A percentile compares a stretch with the other conserved stretches of the same genome.
Conservation (phyloP, 2,329 filamentous ascomycete species). For the Didymella keratinophila region DNA sequence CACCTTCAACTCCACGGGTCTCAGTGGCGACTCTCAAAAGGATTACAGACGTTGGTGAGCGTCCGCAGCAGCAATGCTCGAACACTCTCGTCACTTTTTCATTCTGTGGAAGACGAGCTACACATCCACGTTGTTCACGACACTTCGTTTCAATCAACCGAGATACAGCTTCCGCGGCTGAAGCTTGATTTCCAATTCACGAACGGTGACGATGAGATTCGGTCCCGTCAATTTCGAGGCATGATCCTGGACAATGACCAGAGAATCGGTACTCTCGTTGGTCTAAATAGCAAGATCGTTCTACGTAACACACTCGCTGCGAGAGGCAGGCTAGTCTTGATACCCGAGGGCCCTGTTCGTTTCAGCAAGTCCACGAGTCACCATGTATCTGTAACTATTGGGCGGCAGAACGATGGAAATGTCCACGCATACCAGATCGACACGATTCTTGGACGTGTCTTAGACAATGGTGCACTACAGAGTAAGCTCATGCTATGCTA, state of each 20-base stretch:
- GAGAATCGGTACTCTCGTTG: conserved; percentile 32
- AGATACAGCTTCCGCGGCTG: conserved; percentile 29
- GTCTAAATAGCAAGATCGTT: conserved; percentile 36
- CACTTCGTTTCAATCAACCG: neutral
- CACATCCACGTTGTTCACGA: conserved; percentile 33
- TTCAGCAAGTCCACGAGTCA: neutral
- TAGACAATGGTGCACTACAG: conserved; percentile 60
- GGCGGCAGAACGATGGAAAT: conserved; percentile 22
- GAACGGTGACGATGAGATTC: neutral
- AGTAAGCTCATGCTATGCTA: conserved; percentile 62
- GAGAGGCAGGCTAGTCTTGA: conserved; percentile 48
- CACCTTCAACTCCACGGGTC: conserved; percentile 19
- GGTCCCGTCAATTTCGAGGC: conserved; percentile 2
- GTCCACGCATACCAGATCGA: conserved; percentile 61
- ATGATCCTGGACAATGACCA: conserved; percentile 40
- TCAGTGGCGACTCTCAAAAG: neutral
- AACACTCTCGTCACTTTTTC: conserved; percentile 25
- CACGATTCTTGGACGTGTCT: conserved; percentile 57
- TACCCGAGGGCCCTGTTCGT: conserved; percentile 27
- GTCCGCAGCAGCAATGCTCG: neutral
- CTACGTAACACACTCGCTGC: conserved; percentile 18
- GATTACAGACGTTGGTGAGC: neutral
- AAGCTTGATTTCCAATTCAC: conserved; percentile 25
- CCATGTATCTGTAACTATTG: conserved; percentile 26
- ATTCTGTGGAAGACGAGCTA: conserved; percentile 23